Conservation (phyloP, 2,329 filamentous ascomycete genomes). For the Penicillium sp. region DNA sequence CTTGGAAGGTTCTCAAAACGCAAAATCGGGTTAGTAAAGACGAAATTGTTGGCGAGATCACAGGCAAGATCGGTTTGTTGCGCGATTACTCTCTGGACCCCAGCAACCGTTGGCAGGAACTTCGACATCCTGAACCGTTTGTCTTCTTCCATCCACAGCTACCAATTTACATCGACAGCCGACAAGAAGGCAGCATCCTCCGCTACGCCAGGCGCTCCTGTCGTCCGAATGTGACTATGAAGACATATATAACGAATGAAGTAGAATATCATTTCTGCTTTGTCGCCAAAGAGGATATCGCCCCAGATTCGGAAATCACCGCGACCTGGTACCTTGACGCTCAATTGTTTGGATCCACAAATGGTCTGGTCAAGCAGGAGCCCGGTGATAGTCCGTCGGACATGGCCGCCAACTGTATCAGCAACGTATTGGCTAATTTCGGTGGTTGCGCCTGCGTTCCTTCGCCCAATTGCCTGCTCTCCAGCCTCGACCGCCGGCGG, state of each 20-base stretch:
- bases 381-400: conserved; percentile 46
- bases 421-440: conserved; percentile 54
- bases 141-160: conserved; percentile 87
- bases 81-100: conserved; percentile 72
- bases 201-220: conserved; percentile 94
- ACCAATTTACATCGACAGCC: conserved; percentile 90
- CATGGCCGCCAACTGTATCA: conserved; percentile 50
- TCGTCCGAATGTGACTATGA: conserved; percentile 83
- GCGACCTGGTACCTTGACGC: conserved; percentile 55
- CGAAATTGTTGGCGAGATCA: conserved; percentile 72
- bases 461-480: conserved; percentile 44
- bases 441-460: conserved; percentile 54
- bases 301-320: conserved; percentile 57
- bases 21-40: conserved; percentile 56
- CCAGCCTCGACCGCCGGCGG: conserved; percentile 50
- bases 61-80: conserved; percentile 75
- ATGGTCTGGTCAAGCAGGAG: conserved; percentile 49
- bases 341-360: conserved; percentile 42
- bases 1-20: conserved; percentile 67
- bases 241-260: conserved; percentile 79
- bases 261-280: conserved; percentile 93
- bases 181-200: conserved; percentile 81
- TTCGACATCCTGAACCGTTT: conserved; percentile 67
- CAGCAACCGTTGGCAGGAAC: conserved; percentile 70
- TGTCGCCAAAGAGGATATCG: conserved; percentile 78